Evolutionary conservation across 1,284 basidiomycete species (phyloP).

Genomic region (Afroboletus lepidellus): DNA sequence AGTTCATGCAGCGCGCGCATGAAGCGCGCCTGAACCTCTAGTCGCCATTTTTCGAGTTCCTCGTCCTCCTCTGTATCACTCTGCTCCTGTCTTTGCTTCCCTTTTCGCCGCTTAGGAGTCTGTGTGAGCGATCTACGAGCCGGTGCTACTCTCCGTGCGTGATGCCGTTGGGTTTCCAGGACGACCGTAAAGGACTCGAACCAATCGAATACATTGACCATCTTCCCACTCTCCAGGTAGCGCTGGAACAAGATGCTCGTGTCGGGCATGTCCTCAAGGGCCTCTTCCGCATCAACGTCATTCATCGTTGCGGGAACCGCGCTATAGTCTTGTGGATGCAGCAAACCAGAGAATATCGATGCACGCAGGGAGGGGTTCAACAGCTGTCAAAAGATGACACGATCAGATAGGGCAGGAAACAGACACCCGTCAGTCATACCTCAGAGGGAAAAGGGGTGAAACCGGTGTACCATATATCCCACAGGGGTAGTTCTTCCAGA

Average conservation of each 20-base stretch:
- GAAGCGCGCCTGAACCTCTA: constrained; percentile 72
- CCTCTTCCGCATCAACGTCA: constrained; percentile 18
- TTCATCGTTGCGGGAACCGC: constrained; percentile 10
- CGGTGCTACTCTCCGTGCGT: constrained; percentile 24
- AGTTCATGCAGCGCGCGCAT: constrained; percentile 75
- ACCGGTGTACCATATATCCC: constrained; percentile 74
- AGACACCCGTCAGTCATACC: constrained; percentile 35
- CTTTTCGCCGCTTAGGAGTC: constrained; percentile 30
- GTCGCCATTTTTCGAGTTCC: constrained; percentile 52
- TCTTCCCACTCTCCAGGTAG: constrained; percentile 71
- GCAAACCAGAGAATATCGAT: constrained; percentile 56
- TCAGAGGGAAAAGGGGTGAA: constrained; percentile 60
- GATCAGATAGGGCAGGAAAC: not conserved
- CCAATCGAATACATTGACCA: constrained; percentile 84
- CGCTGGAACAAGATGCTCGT: constrained; percentile 70
- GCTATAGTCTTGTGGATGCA: constrained; percentile 54
- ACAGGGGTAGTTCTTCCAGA: constrained; percentile 52
- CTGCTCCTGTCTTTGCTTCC: constrained; percentile 22
- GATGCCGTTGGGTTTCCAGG: constrained; percentile 50
- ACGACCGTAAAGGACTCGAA: constrained; percentile 67
- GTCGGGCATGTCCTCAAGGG: constrained; percentile 58
- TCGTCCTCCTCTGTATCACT: constrained; percentile 31
- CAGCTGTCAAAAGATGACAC: constrained; percentile 40
- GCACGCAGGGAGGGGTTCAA: constrained; percentile 66
- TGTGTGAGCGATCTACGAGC: constrained; percentile 14